These are phyloP conservation scores for Nosema muscidifuracis DNA, from an alignment of 371 early-diverging fungal species.

Conservation along the genomic window DNA sequence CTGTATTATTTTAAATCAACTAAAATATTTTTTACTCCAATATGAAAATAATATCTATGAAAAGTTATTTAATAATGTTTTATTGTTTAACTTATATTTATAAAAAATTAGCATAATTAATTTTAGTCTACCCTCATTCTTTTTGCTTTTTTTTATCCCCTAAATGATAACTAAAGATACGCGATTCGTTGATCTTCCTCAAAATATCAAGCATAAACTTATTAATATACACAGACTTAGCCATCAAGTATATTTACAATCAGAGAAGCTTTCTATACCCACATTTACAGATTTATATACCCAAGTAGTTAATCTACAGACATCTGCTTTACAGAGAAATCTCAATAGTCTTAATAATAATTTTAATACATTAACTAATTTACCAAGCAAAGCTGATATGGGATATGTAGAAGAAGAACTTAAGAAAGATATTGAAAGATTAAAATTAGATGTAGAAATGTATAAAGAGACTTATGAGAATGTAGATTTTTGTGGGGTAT, in stretches of 20 bases:
- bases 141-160: not conserved
- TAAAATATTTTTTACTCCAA: no score
- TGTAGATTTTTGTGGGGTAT: constrained; percentile 19
- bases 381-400: constrained; percentile 2
- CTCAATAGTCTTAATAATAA: constrained; percentile 6
- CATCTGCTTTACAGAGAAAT: constrained; percentile 25
- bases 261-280: constrained; percentile 2
- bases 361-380: constrained; percentile 11
- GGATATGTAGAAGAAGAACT: constrained; percentile 14
- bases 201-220: constrained; percentile 32
- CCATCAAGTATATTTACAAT: constrained; percentile 10
- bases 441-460: constrained; percentile 25
- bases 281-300: constrained; percentile 18
- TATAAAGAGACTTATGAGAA: constrained; percentile 18
- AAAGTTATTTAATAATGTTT: no score
- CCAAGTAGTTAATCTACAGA: constrained; percentile 23
- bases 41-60: no score
- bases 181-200: constrained; percentile 28
- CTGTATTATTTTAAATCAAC: no score
- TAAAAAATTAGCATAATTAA: no score
- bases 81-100: no score
- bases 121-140: no score
- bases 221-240: constrained; percentile 27
- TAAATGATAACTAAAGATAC: constrained; percentile 21
- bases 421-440: constrained; percentile 9